Base-by-base conservation (phyloP, 2,329 filamentous ascomycete genomes). In the Calycina herbarum region DNA sequence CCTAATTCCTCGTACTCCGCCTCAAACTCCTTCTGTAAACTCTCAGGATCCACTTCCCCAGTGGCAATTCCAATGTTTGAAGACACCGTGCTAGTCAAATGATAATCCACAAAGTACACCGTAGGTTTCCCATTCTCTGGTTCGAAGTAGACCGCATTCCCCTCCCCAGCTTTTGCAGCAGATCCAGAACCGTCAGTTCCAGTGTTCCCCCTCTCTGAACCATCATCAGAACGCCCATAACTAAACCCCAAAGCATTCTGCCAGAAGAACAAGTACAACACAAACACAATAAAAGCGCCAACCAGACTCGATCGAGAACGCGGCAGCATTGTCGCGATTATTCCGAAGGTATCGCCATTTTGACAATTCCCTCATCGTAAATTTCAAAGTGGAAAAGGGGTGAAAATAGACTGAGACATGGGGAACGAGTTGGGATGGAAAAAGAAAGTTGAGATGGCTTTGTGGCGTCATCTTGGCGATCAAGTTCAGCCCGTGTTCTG, bases 361-460 rank as follows among this genome's bases (percentile, higher is more conserved):
- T 13, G 3, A 24, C 10, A 27, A 11, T 54, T 24, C 24, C 20
- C 13, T 15, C 20, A 13, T 54, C 8, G 20, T 54, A 24, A 54
- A 54, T 5, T 4, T 27, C 48, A 54, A 54, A 27, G 24, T 24
- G 10, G 48, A 27, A 13, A 27, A 27, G 48, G 48, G 20, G 48
- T 13, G 27, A 54, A 54, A 54, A 54, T 54, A 54, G 20, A 4
- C 20, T 54, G 48, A 54, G 20, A 54, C 48, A 54, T 54, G 10
- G 10, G 11, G 20, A 24, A 5, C n/a, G 10, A 24, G n/a, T 27
- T 54, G 24, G 48, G 11, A 54, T 13, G 24, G 48, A 15, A 54
- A 54, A 54, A 54, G 10, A 54, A 54, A 54, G 48, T 24, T 54
- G 48, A 54, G 20, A 54, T 27, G 48, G 48, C 8, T 54, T 54